phyloP scores from a whole-genome alignment of 306 rosid species.

The Parietaria judaica region DNA sequence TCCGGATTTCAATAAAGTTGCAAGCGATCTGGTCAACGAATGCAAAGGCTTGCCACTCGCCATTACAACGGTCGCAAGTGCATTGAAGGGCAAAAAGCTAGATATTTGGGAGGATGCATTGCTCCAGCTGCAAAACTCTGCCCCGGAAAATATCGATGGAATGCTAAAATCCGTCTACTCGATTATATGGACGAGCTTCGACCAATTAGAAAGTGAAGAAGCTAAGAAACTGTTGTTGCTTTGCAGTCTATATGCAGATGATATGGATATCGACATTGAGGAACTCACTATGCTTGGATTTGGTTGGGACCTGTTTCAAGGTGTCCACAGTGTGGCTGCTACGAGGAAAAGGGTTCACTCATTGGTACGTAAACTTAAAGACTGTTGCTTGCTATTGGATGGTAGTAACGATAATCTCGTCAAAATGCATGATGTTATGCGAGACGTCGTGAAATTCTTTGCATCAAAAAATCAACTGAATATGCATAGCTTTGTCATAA shows the following conservation, averaged over 20 bases:
- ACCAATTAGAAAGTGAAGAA: slow-evolving; percentile 4
- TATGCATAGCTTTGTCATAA: background rate
- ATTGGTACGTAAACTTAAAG: slow-evolving; percentile 14
- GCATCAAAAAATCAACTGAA: background rate
- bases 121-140: background rate
- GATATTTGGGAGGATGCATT: slow-evolving; percentile 11
- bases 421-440: slow-evolving; percentile 29
- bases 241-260: slow-evolving; percentile 14
- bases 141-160: background rate
- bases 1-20: slow-evolving; percentile 2
- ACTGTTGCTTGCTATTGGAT: slow-evolving; percentile 11
- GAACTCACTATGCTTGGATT: slow-evolving; percentile 11
- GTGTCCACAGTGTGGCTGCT: background rate
- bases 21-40: slow-evolving; percentile 7
- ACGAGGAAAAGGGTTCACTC: slow-evolving; percentile 19
- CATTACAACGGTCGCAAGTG: slow-evolving; percentile 17
- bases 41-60: slow-evolving; percentile 23
- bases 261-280: background rate
- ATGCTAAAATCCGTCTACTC: background rate
- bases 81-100: slow-evolving; percentile 22
- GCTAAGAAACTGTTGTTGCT: slow-evolving; percentile 8
- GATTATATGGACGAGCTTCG: slow-evolving; percentile 16
- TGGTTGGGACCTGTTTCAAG: slow-evolving; percentile 16
- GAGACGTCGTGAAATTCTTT: slow-evolving; percentile 6
- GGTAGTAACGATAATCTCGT: background rate